phyloP scores from a whole-genome alignment of 1,284 basidiomycete species.

The Phlebopus sp. region DNA sequence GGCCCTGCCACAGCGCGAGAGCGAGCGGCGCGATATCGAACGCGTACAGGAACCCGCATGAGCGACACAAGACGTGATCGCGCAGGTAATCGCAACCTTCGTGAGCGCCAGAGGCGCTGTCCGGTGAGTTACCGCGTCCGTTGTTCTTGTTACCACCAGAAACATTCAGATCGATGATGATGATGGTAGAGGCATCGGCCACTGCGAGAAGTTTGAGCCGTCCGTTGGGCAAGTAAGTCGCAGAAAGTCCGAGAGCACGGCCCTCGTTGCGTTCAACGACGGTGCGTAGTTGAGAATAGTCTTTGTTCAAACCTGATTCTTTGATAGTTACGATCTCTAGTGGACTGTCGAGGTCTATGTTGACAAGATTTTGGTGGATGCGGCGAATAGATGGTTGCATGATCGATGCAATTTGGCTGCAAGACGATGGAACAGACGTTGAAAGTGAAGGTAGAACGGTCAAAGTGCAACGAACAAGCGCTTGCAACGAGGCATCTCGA shows the following conservation, averaged over 20 bases:
- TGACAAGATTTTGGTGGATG: constrained; percentile 29
- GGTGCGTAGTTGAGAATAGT: constrained; percentile 17
- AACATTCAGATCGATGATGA: constrained; percentile 25
- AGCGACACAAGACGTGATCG: constrained; percentile 35
- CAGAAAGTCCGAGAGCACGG: constrained; percentile 30
- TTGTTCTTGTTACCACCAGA: constrained; percentile 29
- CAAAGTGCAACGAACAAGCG: constrained; percentile 1
- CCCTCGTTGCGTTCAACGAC: constrained; percentile 33
- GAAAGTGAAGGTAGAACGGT: constrained; percentile 5
- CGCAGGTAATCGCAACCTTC: constrained; percentile 24
- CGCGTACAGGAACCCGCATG: constrained; percentile 36
- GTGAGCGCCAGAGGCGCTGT: constrained; percentile 9
- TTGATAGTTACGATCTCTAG: constrained; percentile 16
- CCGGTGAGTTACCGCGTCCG: constrained; percentile 30
- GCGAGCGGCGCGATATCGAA: constrained; percentile 42
- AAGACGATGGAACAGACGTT: background rate
- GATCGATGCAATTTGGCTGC: constrained; percentile 1
- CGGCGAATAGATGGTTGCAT: constrained; percentile 16
- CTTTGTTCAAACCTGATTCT: constrained; percentile 24
- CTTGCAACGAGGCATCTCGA: background rate
- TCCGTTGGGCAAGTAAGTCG: constrained; percentile 17
- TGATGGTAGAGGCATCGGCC: constrained; percentile 26
- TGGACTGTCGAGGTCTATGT: constrained; percentile 19
- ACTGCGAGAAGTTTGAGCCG: constrained; percentile 26
- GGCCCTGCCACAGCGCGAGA: constrained; percentile 34